These are phyloP conservation scores for Suhomyces bribrorum DNA, from an alignment of 1,139 yeast species.

Conservation along the genomic window DNA sequence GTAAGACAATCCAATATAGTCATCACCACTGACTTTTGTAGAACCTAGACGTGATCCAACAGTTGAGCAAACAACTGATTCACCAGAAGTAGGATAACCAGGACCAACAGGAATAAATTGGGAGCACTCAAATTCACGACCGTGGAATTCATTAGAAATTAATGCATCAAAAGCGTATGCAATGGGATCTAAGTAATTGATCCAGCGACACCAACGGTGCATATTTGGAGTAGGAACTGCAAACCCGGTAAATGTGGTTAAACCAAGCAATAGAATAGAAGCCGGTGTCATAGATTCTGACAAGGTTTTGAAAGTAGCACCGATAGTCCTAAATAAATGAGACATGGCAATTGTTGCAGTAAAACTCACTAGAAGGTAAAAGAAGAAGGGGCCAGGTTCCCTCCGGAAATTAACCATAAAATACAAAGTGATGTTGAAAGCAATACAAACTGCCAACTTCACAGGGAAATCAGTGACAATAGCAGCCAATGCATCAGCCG, in stretches of 20 bases:
- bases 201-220: conserved; percentile 69
- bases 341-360: conserved; percentile 54
- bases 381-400: conserved; percentile 60
- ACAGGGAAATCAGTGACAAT: conserved; percentile 60
- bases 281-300: conserved; percentile 64
- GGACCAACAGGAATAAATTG: conserved; percentile 25
- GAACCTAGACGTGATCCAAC: conserved; percentile 42
- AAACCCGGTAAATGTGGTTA: conserved; percentile 61
- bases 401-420: conserved; percentile 59
- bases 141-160: conserved; percentile 54
- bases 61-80: conserved; percentile 14
- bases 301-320: conserved; percentile 55
- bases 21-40: conserved; percentile 47
- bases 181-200: conserved; percentile 57
- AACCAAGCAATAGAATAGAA: conserved; percentile 52
- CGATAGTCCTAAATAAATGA: conserved; percentile 60
- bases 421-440: conserved; percentile 52
- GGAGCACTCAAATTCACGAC: conserved; percentile 44
- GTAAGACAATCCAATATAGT: conserved; percentile 36
- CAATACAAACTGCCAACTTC: conserved; percentile 46
- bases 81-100: conserved; percentile 17
- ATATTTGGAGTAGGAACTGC: conserved; percentile 56
- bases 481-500: conserved; percentile 66
- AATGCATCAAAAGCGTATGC: conserved; percentile 58
- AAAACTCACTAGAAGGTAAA: conserved; percentile 46